phyloP scores from a whole-genome alignment of 257 asterid genomes.

The Plantago elongata region DNA sequence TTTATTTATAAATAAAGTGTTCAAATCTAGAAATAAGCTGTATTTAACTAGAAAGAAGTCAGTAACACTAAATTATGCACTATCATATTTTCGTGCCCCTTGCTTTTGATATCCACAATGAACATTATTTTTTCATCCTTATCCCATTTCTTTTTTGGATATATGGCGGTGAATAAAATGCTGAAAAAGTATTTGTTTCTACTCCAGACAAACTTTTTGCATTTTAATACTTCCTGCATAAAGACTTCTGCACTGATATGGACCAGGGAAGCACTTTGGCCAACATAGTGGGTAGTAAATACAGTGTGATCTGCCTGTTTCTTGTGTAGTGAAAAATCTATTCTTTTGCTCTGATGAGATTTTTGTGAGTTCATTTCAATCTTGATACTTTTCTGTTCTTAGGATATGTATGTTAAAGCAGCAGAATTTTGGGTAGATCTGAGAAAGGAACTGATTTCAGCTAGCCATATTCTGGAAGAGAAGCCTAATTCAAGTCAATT shows the following conservation, averaged over 20 bases:
- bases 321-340: conserved; percentile 12
- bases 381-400: conserved; percentile 25
- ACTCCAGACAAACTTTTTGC: conserved; percentile 10
- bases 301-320: neutral
- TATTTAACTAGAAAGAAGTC: no score
- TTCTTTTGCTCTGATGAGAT: conserved; percentile 13
- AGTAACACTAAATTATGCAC: no score
- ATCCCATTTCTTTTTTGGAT: conserved; percentile 1
- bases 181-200: conserved; percentile 10
- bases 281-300: neutral
- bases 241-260: no score
- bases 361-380: conserved; percentile 14
- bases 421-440: conserved; percentile 91
- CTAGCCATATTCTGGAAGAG: conserved; percentile 55
- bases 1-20: no score
- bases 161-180: neutral
- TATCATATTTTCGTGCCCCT: neutral
- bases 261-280: no score
- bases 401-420: conserved; percentile 87
- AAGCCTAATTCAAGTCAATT: conserved; percentile 66
- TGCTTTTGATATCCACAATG: conserved; percentile 9
- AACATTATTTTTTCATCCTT: neutral
- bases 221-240: neutral
- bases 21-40: no score
- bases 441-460: conserved; percentile 78